These are phyloP conservation scores for Melampsora larici-populina DNA, from an alignment of 1,284 basidiomycete species.

Conservation along the genomic window DNA sequence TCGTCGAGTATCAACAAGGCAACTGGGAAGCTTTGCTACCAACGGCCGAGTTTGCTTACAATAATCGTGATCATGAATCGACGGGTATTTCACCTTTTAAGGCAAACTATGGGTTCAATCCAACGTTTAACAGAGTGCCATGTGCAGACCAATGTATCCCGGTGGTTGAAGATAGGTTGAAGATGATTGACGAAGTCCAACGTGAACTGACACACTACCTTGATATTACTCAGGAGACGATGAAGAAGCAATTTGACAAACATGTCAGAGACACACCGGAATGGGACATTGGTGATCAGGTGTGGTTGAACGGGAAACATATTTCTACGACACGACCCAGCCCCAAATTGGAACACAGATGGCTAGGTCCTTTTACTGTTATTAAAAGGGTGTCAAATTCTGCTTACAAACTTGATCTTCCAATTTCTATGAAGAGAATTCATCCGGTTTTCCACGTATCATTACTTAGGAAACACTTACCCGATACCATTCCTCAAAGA, in stretches of 20 bases:
- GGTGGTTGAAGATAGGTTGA: not conserved
- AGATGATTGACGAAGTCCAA: no score
- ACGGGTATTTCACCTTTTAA: not conserved
- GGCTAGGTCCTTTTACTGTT: no score
- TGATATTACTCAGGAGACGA: no score
- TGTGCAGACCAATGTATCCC: not conserved
- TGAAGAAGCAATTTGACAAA: no score
- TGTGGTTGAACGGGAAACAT: not conserved
- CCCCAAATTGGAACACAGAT: no score
- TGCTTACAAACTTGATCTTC: no score
- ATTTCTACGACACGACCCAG: no score
- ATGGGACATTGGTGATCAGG: not conserved
- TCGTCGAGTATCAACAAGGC: no score
- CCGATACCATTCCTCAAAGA: not conserved
- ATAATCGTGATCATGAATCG: not conserved
- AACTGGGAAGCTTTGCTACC: not conserved
- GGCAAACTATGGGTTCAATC: not conserved
- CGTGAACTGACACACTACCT: no score
- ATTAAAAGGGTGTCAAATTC: no score
- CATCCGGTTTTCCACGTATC: slow-evolving; percentile 16
- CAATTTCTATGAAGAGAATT: no score
- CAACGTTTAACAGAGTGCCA: not conserved
- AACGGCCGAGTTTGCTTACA: slow-evolving; percentile 34
- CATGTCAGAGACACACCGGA: no score
- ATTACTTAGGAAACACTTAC: not conserved